Conservation (phyloP, 202 grass and related monocot species). For the Setaria viridis region DNA sequence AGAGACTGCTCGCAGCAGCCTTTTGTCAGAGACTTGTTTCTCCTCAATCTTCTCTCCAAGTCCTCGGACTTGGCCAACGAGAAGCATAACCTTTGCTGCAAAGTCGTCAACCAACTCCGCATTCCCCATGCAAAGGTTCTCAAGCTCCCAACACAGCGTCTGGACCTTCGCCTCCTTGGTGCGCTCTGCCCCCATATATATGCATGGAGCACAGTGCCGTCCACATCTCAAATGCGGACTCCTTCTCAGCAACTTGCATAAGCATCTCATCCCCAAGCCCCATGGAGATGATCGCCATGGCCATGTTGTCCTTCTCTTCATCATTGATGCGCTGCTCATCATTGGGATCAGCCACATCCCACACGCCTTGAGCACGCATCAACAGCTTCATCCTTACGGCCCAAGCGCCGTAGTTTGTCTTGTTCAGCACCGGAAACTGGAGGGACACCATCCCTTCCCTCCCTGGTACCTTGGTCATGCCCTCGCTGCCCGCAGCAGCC, state of each 20-base stretch:
- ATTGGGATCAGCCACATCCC: not conserved
- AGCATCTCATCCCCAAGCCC: not conserved
- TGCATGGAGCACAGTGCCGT: no score
- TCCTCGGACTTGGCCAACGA: not conserved
- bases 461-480: no score
- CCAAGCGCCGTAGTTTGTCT: no score
- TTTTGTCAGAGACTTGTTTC: not conserved
- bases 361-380: not conserved
- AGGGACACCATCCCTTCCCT: no score
- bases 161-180: not conserved
- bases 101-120: not conserved
- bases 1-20: not conserved
- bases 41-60: conserved; percentile 2
- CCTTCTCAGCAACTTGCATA: not conserved
- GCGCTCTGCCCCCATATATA: not conserved
- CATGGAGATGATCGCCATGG: not conserved
- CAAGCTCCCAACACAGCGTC: not conserved
- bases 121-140: not conserved
- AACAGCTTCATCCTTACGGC: no score
- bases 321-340: not conserved
- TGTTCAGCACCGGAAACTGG: no score
- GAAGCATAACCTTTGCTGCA: not conserved
- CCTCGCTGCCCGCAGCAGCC: no score
- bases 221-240: not conserved
- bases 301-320: not conserved